phyloP scores from a whole-genome alignment of 495 filamentous ascomycete species.

The Tuber melanosporum region DNA sequence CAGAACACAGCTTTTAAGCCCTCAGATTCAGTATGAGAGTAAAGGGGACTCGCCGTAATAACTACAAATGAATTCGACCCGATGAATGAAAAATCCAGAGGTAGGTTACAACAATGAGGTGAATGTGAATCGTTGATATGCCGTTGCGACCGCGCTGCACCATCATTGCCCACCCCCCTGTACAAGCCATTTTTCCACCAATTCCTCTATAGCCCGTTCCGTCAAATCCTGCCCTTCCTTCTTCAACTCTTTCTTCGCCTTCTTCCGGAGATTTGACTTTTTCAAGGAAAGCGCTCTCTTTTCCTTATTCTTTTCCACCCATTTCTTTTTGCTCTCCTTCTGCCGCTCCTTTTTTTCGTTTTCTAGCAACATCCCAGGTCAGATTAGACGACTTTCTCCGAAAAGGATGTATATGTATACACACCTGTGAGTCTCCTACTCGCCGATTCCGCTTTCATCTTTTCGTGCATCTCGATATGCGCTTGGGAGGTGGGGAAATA shows the following conservation, averaged over 20 bases:
- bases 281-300: background rate
- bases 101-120: too few relatives aligned
- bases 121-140: too few relatives aligned
- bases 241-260: background rate
- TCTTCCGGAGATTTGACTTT: background rate
- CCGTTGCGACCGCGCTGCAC: too few relatives aligned
- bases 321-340: background rate
- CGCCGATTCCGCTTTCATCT: background rate
- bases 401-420: too few relatives aligned
- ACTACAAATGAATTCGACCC: too few relatives aligned
- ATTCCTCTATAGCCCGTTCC: background rate
- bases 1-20: too few relatives aligned
- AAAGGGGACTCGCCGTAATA: too few relatives aligned
- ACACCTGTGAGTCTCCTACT: background rate
- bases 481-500: background rate
- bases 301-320: background rate
- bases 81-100: too few relatives aligned
- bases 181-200: background rate
- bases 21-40: too few relatives aligned
- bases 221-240: background rate
- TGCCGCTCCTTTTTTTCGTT: background rate
- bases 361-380: too few relatives aligned
- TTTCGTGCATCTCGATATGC: background rate
- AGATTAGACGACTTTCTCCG: too few relatives aligned
- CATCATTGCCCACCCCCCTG: too few relatives aligned